These are phyloP conservation scores for Euphorbia pulcherrima DNA, from an alignment of 345 rosid genomes.

Conservation along the genomic window DNA sequence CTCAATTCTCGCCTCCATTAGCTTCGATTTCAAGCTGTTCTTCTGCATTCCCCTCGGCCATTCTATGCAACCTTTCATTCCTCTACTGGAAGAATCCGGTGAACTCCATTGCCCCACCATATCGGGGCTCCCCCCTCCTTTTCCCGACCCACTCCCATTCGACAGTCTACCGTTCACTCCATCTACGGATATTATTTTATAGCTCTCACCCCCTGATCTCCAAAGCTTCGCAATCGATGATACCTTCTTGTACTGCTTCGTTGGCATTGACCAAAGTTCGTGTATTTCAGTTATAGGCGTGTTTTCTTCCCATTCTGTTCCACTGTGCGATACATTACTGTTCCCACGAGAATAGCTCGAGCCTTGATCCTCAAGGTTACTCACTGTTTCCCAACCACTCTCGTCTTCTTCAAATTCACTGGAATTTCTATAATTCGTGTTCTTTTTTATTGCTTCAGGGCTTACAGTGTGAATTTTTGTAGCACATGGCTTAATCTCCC, in stretches of 20 bases:
- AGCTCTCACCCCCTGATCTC: slow-evolving; percentile 59
- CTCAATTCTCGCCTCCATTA: slow-evolving; percentile 80
- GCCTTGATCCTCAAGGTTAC: slow-evolving; percentile 74
- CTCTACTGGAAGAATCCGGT: slow-evolving; percentile 62
- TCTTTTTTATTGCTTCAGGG: slow-evolving; percentile 41
- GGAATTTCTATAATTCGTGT: slow-evolving; percentile 35
- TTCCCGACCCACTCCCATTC: slow-evolving; percentile 64
- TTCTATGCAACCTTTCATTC: slow-evolving; percentile 97
- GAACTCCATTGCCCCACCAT: slow-evolving; percentile 75
- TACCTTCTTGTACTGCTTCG: slow-evolving; percentile 50
- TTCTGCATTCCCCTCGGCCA: slow-evolving; percentile 84
- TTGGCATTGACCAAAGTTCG: slow-evolving; percentile 56
- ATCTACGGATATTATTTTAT: slow-evolving; percentile 62
- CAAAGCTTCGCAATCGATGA: slow-evolving; percentile 78
- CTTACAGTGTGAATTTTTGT: slow-evolving; percentile 46
- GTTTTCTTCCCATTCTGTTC: slow-evolving; percentile 56
- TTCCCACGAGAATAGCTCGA: slow-evolving; percentile 62
- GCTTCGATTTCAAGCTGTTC: slow-evolving; percentile 85
- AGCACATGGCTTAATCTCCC: slow-evolving; percentile 39
- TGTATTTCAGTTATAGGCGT: slow-evolving; percentile 55
- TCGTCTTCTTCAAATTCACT: slow-evolving; percentile 70
- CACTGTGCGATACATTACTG: slow-evolving; percentile 51
- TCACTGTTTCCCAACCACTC: slow-evolving; percentile 97
- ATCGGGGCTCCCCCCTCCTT: slow-evolving; percentile 61
- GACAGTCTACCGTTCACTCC: slow-evolving; percentile 63